Conservation (phyloP, 2,329 filamentous ascomycete genomes). For the Pyrenophora graminea region DNA sequence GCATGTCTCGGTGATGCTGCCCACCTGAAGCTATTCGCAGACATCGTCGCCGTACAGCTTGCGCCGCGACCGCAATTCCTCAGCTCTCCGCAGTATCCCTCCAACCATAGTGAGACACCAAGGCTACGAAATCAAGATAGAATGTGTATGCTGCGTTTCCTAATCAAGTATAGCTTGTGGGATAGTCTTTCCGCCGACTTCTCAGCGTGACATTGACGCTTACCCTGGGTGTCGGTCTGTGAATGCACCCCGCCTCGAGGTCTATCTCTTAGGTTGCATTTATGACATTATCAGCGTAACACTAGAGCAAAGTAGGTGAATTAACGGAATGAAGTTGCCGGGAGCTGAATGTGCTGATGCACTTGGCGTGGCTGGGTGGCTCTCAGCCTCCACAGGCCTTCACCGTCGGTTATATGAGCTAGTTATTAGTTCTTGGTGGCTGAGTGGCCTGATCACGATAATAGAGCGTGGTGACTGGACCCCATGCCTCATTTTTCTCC, state of each 20-base stretch:
- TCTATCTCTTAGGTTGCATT: neutral
- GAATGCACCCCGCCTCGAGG: neutral
- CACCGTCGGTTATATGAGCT: neutral
- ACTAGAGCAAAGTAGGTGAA: neutral
- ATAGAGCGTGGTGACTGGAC: neutral
- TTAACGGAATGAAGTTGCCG: neutral
- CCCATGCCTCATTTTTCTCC: neutral
- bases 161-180: constrained; percentile 2
- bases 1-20: neutral
- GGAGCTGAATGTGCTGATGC: constrained; percentile 4
- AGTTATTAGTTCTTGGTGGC: neutral
- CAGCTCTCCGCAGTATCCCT: constrained; percentile 1
- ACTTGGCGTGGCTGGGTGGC: neutral
- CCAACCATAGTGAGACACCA: neutral
- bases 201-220: constrained; percentile 1
- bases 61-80: constrained; percentile 3
- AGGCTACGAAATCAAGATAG: neutral
- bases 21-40: constrained; percentile 4
- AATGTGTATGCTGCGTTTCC: neutral
- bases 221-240: neutral
- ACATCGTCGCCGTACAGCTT: neutral
- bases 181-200: neutral
- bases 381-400: neutral
- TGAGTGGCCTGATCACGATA: neutral
- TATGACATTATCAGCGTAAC: too few species aligned